Conservation (phyloP, 352 stramenopile genomes). For the Blastocystis sp. region DNA sequence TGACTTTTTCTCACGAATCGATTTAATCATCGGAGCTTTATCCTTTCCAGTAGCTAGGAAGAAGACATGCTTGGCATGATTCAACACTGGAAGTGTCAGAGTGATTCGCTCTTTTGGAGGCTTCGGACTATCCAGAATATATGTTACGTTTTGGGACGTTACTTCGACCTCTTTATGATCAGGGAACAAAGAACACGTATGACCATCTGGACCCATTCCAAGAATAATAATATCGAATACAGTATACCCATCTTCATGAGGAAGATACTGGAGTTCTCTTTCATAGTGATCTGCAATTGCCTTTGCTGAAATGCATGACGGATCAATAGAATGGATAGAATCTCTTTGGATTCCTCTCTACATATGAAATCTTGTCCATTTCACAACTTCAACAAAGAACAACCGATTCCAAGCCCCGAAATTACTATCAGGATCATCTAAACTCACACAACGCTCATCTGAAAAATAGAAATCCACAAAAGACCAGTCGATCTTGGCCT, state of each 20-base stretch:
- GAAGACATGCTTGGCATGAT: conserved; percentile 77
- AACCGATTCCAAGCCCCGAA: conserved; percentile 80
- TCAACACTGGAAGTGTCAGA: conserved; percentile 87
- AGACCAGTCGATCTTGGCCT: conserved; percentile 75
- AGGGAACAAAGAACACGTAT: conserved; percentile 95
- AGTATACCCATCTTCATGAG: conserved; percentile 67
- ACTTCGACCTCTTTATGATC: conserved; percentile 82
- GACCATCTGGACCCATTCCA: conserved; percentile 91
- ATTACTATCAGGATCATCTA: conserved; percentile 86
- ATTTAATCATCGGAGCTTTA: conserved; percentile 77
- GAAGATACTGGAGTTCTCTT: conserved; percentile 65
- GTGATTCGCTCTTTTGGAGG: conserved; percentile 88
- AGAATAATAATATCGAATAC: conserved; percentile 88
- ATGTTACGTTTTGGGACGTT: conserved; percentile 75
- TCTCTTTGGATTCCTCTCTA: neutral
- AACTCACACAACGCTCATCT: conserved; percentile 87
- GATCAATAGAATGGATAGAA: conserved; percentile 31
- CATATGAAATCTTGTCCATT: neutral
- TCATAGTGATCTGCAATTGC: conserved; percentile 68
- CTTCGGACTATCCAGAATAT: conserved; percentile 94
- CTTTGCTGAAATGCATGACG: conserved; percentile 21
- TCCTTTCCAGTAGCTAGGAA: conserved; percentile 79
- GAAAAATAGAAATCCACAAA: conserved; percentile 95
- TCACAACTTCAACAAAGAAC: conserved; percentile 54
- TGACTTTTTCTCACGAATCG: conserved; percentile 70